phyloP scores from a whole-genome alignment of 2,329 filamentous ascomycete species.

The Xylariaceae sp. region DNA sequence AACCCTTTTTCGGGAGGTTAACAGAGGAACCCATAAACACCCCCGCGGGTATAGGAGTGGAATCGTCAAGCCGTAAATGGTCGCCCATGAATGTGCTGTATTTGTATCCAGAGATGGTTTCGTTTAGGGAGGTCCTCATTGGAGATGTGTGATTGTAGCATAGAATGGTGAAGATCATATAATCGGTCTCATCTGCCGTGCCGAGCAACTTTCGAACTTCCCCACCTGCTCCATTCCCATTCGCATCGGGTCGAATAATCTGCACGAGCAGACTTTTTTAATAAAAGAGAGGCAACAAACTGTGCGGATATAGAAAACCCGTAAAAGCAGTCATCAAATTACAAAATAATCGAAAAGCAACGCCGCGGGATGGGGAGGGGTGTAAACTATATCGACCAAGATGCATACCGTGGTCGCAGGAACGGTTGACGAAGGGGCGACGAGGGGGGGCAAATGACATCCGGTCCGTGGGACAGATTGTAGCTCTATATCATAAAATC shows the following conservation, averaged over 20 bases:
- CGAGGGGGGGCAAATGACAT: constrained; percentile 9
- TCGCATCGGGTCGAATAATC: constrained; percentile 1
- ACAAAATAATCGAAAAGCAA: constrained; percentile 29
- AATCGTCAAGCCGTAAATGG: constrained; percentile 32
- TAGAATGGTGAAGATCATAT: constrained; percentile 24
- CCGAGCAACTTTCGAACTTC: constrained; percentile 3
- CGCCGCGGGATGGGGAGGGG: constrained; percentile 16
- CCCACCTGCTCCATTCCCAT: constrained; percentile 7
- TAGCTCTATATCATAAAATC: constrained; percentile 34
- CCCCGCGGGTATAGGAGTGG: constrained; percentile 33
- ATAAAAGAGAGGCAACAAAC: constrained; percentile 13
- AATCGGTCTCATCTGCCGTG: constrained; percentile 17
- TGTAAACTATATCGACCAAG: constrained; percentile 15
- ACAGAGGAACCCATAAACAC: constrained; percentile 23
- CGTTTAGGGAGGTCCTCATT: constrained; percentile 29
- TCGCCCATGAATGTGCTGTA: constrained; percentile 34
- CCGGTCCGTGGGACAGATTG: constrained; percentile 18
- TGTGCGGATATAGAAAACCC: constrained; percentile 21
- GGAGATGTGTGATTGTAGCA: constrained; percentile 29
- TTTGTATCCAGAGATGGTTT: constrained; percentile 33
- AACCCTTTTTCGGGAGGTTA: constrained; percentile 18
- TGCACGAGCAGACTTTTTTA: constrained; percentile 1
- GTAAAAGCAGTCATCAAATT: constrained; percentile 29
- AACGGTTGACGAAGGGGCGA: constrained; percentile 1
- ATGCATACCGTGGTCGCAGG: constrained; percentile 1